Conservation (phyloP, 495 filamentous ascomycete species). For the Tricharina praecox region DNA sequence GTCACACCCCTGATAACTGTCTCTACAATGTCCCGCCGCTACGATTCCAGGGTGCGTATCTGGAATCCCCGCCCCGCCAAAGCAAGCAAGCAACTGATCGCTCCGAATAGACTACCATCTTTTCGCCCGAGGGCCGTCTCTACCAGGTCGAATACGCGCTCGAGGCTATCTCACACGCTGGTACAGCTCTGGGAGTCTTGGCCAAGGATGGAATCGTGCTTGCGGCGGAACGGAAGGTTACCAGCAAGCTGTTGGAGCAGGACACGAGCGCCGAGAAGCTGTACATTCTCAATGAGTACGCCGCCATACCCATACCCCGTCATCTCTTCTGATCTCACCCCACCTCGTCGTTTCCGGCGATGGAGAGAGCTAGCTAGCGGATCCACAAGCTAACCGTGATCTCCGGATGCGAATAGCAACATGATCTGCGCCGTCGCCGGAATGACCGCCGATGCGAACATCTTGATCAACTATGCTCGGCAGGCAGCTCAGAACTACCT, state of each 20-base stretch:
- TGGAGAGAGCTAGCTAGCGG: too few species aligned
- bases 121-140: slow-evolving; percentile 93
- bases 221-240: slow-evolving; percentile 97
- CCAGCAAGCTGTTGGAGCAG: slow-evolving; percentile 96
- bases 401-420: slow-evolving; percentile 55
- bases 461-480: slow-evolving; percentile 98
- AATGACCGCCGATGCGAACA: slow-evolving; percentile 99
- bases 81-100: neutral
- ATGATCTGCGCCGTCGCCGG: slow-evolving; percentile 99
- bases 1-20: neutral
- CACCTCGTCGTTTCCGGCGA: too few species aligned
- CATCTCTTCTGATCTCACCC: too few species aligned
- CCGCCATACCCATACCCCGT: too few species aligned
- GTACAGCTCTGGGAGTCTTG: slow-evolving; percentile 88
- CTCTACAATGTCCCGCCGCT: slow-evolving; percentile 86
- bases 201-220: slow-evolving; percentile 97
- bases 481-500: slow-evolving; percentile 94
- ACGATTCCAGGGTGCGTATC: slow-evolving; percentile 75
- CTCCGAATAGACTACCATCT: slow-evolving; percentile 75
- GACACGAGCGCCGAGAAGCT: slow-evolving; percentile 99
- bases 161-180: slow-evolving; percentile 95
- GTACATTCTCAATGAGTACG: slow-evolving; percentile 91
- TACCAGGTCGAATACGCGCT: slow-evolving; percentile 99
- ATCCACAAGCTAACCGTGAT: neutral
- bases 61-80: slow-evolving; percentile 6